Base-by-base conservation (phyloP, 768 basidiomycete species). In the Ramaria sp. region DNA sequence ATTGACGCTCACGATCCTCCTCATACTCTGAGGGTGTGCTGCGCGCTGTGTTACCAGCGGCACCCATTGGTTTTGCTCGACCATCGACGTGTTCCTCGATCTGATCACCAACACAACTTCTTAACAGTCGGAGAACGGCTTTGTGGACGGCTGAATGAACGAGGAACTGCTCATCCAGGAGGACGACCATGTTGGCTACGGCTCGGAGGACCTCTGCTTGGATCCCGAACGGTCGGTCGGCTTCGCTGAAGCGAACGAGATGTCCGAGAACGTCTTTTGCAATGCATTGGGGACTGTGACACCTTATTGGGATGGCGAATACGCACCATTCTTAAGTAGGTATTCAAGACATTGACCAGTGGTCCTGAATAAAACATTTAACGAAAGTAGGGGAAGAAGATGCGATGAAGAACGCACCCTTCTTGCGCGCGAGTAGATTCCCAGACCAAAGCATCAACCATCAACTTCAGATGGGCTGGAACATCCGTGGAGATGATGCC, bases 291-390 rank as follows among this genome's bases (percentile, higher is more conserved):
- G 20, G 56, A 56, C 13, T 38, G 45, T 55, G 27, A 27, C 42
- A 24, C 28, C 43, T n/a, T n/a, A 22, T 32, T 12, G 38, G 52
- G 25, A 47, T 37, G 25, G 51, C 5, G 15, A 32, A 30, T 27
- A 60, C 74, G 51, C 58, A 86, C 88, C 88, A 59, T 94, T 85
- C 73, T 91, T 91, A 30, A 98, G 70, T 24, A 95, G 76, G 66
- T 91, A 94, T 67, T 97, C 94, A 49, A 96, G 69, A 63, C 93
- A 96, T 28, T 77, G 82, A 37, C 94, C 94, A 8, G 92, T 93
- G 12, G 78, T 82, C 56, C 93, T 94, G 57, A 28, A 56, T 22
- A 12, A n/a, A 22, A 34, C 6, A 45, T 47, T 18, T 34, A 36
- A 56, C 34, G 27, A 22, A 42, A n/a, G 47, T 8, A 34, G 53